Conservation (phyloP, 169 alveolate species). For the Eimeria necatrix region DNA sequence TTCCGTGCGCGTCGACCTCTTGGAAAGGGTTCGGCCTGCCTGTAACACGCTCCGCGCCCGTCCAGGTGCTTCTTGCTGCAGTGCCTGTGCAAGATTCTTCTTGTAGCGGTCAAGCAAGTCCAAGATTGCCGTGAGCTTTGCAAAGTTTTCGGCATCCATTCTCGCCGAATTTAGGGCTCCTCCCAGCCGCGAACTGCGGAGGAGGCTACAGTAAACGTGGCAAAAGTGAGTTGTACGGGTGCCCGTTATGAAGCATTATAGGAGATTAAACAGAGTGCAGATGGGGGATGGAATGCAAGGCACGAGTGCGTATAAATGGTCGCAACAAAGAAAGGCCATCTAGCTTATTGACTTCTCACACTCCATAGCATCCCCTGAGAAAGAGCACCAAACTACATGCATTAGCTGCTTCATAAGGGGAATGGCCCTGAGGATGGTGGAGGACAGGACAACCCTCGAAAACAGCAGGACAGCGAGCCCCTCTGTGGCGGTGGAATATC, state of each 20-base stretch:
- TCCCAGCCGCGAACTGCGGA: slow-evolving; percentile 10
- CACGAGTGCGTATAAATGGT: too few relatives aligned
- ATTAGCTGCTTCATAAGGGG: too few relatives aligned
- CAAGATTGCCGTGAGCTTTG: slow-evolving; percentile 69
- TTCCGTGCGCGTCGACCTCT: slow-evolving; percentile 56
- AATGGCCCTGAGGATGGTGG: too few relatives aligned
- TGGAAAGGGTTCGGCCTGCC: slow-evolving; percentile 31
- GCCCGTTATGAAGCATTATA: slow-evolving; percentile 51
- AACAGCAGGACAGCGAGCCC: too few relatives aligned
- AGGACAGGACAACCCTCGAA: too few relatives aligned
- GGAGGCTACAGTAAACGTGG: slow-evolving; percentile 16
- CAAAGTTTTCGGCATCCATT: slow-evolving; percentile 77
- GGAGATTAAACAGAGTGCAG: background rate
- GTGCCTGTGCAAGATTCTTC: slow-evolving; percentile 60
- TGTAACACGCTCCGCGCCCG: background rate
- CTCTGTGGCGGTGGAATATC: too few relatives aligned
- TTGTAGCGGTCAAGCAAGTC: slow-evolving; percentile 77
- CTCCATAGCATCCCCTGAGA: too few relatives aligned
- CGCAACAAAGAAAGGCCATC: too few relatives aligned
- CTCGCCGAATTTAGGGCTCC: background rate
- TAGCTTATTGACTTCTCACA: too few relatives aligned
- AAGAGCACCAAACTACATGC: too few relatives aligned
- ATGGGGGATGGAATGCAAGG: too few relatives aligned
- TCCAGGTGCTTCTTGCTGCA: slow-evolving; percentile 23
- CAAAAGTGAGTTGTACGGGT: background rate